phyloP scores from a whole-genome alignment of 2,329 filamentous ascomycete genomes.

The Colletotrichum cordylinicola region DNA sequence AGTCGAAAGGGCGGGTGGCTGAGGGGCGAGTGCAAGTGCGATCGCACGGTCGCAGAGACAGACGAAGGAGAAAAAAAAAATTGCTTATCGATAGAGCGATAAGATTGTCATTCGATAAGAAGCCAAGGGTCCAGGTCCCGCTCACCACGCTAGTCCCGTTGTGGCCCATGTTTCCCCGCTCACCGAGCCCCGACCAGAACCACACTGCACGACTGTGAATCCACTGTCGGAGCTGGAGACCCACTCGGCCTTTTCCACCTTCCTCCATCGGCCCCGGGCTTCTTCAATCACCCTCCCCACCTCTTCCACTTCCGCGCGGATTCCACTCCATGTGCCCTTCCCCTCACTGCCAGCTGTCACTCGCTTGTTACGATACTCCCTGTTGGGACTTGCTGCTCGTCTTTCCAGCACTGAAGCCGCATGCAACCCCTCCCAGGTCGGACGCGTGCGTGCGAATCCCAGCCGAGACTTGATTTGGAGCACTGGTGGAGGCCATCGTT shows the following conservation, averaged over 20 bases:
- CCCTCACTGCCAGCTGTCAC: slow-evolving; percentile 6
- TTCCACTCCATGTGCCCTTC: background rate
- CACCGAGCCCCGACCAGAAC: background rate
- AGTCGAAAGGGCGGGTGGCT: background rate
- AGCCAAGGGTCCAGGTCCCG: background rate
- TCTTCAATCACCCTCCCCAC: background rate
- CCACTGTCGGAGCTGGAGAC: background rate
- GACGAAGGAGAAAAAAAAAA: background rate
- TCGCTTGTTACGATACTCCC: background rate
- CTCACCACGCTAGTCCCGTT: background rate
- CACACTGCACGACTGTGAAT: no score
- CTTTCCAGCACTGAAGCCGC: background rate
- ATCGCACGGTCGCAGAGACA: background rate
- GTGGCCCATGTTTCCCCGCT: background rate
- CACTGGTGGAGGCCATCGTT: background rate
- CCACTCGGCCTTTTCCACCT: background rate
- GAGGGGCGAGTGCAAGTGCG: background rate
- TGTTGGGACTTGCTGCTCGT: background rate
- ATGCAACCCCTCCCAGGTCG: background rate
- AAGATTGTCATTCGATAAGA: background rate
- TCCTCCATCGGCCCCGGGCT: background rate
- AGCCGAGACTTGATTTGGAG: background rate
- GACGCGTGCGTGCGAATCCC: background rate
- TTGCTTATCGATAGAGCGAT: slow-evolving; percentile 15
- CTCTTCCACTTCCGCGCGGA: background rate